phyloP scores from a whole-genome alignment of 2,329 filamentous ascomycete genomes.

The Phaeosphaeriaceae sp. region DNA sequence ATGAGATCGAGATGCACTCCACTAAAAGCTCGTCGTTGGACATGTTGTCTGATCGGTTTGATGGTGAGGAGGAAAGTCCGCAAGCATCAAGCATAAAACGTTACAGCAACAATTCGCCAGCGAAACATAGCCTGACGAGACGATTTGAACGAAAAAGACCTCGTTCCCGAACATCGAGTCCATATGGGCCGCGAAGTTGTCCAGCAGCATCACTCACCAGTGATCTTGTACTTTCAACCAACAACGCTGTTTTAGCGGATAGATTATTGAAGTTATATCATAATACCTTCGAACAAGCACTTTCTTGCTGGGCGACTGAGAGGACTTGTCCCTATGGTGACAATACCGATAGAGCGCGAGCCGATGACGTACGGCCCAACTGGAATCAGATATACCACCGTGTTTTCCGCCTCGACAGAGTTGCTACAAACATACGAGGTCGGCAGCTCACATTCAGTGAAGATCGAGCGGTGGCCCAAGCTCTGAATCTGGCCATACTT shows the following conservation, averaged over 20 bases:
- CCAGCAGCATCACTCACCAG: conserved; percentile 30
- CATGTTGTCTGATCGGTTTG: conserved; percentile 28
- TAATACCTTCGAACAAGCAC: conserved; percentile 61
- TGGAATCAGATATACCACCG: conserved; percentile 62
- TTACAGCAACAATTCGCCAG: conserved; percentile 9
- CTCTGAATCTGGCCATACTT: conserved; percentile 59
- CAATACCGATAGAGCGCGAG: conserved; percentile 31
- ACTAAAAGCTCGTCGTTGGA: conserved; percentile 34
- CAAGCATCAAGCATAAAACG: conserved; percentile 8
- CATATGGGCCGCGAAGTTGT: conserved; percentile 25
- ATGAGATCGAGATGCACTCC: conserved; percentile 26
- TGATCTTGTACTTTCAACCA: conserved; percentile 43
- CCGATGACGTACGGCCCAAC: conserved; percentile 47
- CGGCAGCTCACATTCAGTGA: conserved; percentile 52
- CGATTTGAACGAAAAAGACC: conserved; percentile 31
- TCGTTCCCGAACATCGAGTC: conserved; percentile 29
- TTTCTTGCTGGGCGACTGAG: conserved; percentile 63
- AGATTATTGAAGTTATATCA: conserved; percentile 60
- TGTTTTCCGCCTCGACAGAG: conserved; percentile 57
- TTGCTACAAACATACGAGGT: conserved; percentile 51
- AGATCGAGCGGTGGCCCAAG: conserved; percentile 54
- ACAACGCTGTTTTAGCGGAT: conserved; percentile 52
- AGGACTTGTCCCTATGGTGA: conserved; percentile 60
- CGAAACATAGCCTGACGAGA: conserved; percentile 12
- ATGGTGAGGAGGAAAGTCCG: conserved; percentile 21